Conservation (phyloP, 2,329 filamentous ascomycete genomes). For the Bipolaris gigantea region DNA sequence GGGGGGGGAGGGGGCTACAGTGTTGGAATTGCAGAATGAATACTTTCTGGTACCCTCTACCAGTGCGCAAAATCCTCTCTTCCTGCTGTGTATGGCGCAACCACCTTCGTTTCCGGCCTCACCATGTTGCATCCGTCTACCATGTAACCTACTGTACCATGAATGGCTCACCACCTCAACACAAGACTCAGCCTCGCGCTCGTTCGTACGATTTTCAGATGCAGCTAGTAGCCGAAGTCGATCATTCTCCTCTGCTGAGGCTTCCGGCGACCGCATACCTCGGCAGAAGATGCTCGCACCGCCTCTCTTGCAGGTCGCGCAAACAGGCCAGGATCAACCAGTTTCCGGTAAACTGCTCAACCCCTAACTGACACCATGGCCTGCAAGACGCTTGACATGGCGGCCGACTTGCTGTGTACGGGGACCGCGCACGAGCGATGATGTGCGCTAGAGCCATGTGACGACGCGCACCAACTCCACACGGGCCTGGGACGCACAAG, state of each 20-base stretch:
- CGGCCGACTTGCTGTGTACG: too few species aligned
- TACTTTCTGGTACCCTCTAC: too few species aligned
- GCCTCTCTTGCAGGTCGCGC: slow-evolving; percentile 41
- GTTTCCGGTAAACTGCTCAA: slow-evolving; percentile 45
- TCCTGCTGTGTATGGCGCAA: too few species aligned
- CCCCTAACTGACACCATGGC: slow-evolving; percentile 44
- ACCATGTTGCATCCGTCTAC: background rate
- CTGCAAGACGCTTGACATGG: slow-evolving; percentile 48
- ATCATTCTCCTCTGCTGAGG: slow-evolving; percentile 36
- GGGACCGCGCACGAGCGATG: slow-evolving; percentile 29
- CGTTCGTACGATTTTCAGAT: slow-evolving; percentile 40
- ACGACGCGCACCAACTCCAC: slow-evolving; percentile 16
- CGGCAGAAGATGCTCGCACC: slow-evolving; percentile 23
- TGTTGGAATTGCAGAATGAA: too few species aligned
- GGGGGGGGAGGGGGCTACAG: too few species aligned
- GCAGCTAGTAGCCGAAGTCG: slow-evolving; percentile 32
- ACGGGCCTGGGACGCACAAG: too few species aligned
- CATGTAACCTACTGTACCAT: too few species aligned
- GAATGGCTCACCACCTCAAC: too few species aligned
- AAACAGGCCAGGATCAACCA: slow-evolving; percentile 48
- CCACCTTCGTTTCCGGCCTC: background rate
- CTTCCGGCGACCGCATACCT: slow-evolving; percentile 17
- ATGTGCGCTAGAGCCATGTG: slow-evolving; percentile 21
- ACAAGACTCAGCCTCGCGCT: too few species aligned
- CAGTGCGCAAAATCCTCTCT: too few species aligned